Conservation (phyloP, 208 protist genomes). For the Leishmania gerbilli region DNA sequence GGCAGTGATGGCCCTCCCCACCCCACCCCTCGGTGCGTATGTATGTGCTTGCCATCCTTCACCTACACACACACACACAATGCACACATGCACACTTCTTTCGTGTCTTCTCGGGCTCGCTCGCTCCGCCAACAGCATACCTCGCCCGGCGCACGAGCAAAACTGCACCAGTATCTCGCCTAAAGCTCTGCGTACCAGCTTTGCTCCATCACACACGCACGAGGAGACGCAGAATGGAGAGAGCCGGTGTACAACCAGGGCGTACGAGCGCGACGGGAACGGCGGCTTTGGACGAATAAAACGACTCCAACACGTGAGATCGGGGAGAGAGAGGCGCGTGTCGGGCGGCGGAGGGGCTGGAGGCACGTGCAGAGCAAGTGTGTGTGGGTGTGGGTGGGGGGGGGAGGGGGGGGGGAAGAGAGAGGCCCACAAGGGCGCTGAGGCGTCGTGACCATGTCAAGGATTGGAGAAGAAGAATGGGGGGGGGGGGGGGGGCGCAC, state of each 20-base stretch:
- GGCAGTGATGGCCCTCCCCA: neutral
- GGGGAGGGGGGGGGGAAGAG: neutral
- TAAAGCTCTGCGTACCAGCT: neutral
- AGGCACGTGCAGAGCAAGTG: neutral
- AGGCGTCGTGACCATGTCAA: neutral
- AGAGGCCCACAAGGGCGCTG: neutral
- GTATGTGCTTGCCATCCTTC: neutral
- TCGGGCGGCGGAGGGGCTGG: neutral
- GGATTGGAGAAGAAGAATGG: neutral
- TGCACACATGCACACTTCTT: neutral
- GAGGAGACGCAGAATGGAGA: neutral
- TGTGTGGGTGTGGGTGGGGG: neutral
- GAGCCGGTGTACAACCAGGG: too few species aligned
- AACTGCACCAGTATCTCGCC: neutral
- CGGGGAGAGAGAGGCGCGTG: neutral
- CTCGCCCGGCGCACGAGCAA: neutral
- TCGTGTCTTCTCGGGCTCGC: neutral
- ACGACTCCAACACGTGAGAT: neutral
- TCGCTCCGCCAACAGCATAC: neutral
- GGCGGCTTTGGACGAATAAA: neutral
- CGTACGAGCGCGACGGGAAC: neutral
- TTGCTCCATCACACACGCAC: neutral
- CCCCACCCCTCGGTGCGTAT: neutral
- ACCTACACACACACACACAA: neutral
- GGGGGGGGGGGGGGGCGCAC: neutral